Conservation (phyloP, 2,329 filamentous ascomycete species). For the Lecanicillium sp. region DNA sequence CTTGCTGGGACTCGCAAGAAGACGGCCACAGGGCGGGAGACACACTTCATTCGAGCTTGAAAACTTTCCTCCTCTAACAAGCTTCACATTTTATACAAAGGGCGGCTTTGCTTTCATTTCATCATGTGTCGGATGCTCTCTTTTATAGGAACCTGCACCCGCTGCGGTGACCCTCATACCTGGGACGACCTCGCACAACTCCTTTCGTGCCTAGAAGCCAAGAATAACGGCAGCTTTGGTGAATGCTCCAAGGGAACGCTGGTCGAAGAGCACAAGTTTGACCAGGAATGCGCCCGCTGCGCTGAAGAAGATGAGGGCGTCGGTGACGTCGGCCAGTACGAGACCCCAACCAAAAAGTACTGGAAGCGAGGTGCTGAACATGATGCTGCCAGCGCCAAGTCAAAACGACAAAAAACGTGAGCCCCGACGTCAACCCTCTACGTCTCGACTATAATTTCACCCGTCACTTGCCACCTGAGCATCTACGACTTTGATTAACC, state of each 20-base stretch:
- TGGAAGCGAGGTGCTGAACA: conserved; percentile 5
- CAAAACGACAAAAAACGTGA: conserved; percentile 8
- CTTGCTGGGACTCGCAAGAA: no score
- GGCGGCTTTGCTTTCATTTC: no score
- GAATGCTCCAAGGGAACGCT: conserved; percentile 31
- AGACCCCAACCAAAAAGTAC: conserved; percentile 5
- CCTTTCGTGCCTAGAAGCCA: conserved; percentile 39
- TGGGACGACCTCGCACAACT: conserved; percentile 37
- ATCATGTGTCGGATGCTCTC: conserved; percentile 39
- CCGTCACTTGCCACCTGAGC: neutral
- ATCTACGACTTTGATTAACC: no score
- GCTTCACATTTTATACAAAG: no score
- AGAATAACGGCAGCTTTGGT: conserved; percentile 38
- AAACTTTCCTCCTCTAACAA: no score
- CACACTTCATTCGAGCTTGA: no score
- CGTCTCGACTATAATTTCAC: neutral
- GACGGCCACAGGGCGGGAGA: no score
- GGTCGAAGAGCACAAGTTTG: conserved; percentile 35
- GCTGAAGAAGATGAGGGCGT: conserved; percentile 33
- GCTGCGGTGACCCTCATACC: conserved; percentile 29
- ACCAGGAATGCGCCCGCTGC: conserved; percentile 39
- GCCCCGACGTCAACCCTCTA: no score
- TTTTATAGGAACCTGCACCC: conserved; percentile 35
- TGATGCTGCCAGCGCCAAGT: neutral
- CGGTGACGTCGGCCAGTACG: conserved; percentile 28